Percentiles rank a stretch among this genome's conserved stretches.
phyloP scores from a whole-genome alignment of 305 asterid genomes.

The Fraxinus nigra region DNA sequence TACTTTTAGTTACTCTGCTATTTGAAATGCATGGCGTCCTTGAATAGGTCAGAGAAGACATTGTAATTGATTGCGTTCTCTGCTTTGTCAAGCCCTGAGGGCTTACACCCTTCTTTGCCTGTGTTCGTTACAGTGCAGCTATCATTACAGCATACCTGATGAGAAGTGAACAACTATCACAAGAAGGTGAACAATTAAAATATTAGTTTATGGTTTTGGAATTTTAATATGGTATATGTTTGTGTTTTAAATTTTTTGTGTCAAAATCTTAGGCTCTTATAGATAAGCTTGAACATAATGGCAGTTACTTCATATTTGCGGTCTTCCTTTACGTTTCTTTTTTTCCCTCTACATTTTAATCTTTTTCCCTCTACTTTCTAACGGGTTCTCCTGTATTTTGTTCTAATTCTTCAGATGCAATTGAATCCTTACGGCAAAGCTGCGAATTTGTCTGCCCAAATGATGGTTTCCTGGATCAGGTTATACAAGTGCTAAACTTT shows the following conservation, averaged over 20 bases:
- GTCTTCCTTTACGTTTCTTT: slow-evolving; percentile 6
- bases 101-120: slow-evolving; percentile 62
- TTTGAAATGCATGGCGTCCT: slow-evolving; percentile 1
- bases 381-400: slow-evolving; percentile 19
- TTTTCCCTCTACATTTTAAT: slow-evolving; percentile 9
- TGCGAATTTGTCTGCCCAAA: slow-evolving; percentile 81
- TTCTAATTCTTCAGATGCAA: slow-evolving; percentile 56
- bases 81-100: slow-evolving; percentile 47
- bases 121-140: slow-evolving; percentile 90
- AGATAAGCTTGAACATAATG: slow-evolving; percentile 19
- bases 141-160: slow-evolving; percentile 87
- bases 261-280: slow-evolving; percentile 13
- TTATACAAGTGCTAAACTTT: slow-evolving; percentile 30
- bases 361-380: not conserved
- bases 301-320: not conserved
- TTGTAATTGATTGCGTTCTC: slow-evolving; percentile 36
- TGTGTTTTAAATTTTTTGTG: slow-evolving; percentile 10
- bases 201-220: slow-evolving; percentile 22
- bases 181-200: slow-evolving; percentile 60
- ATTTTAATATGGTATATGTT: slow-evolving; percentile 20
- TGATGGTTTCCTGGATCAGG: slow-evolving; percentile 98
- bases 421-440: slow-evolving; percentile 75
- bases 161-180: slow-evolving; percentile 84
- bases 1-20: not conserved
- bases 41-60: slow-evolving; percentile 30